phyloP scores from a whole-genome alignment of 768 basidiomycete genomes.

The Leccinum longicurvipes region DNA sequence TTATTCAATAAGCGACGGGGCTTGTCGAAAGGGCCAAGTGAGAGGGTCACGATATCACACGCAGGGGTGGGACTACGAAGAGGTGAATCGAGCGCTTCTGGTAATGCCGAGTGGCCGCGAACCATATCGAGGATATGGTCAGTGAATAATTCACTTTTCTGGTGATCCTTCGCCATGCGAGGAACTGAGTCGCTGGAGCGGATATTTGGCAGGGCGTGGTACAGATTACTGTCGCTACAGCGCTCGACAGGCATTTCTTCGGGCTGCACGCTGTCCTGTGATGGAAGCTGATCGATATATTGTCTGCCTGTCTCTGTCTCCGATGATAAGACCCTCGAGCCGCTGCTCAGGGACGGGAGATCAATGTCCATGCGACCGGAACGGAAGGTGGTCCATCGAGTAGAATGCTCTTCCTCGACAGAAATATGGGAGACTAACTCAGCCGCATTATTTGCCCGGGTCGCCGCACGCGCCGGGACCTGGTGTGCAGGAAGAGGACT shows the following conservation, averaged over 20 bases:
- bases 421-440: constrained; percentile 4
- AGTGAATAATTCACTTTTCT: not conserved
- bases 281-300: not conserved
- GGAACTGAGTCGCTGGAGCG: not conserved
- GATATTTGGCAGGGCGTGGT: not conserved
- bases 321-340: not conserved
- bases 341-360: not conserved
- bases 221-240: not conserved
- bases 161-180: not conserved
- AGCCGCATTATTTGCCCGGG: constrained; percentile 1
- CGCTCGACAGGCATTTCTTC: not conserved
- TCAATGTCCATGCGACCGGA: constrained; percentile 23
- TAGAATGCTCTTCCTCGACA: not conserved
- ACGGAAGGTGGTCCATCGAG: constrained; percentile 24
- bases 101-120: not conserved
- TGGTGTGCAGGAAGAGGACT: not conserved
- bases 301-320: not conserved
- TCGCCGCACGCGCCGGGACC: not conserved
- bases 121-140: not conserved
- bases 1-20: constrained; percentile 37
- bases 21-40: constrained; percentile 35
- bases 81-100: not conserved
- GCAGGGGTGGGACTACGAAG: not conserved
- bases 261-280: not conserved
- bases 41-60: constrained; percentile 8